Evolutionary conservation across 75 land plant species (phyloP).

Genomic region (Cupressus sempervirens): DNA sequence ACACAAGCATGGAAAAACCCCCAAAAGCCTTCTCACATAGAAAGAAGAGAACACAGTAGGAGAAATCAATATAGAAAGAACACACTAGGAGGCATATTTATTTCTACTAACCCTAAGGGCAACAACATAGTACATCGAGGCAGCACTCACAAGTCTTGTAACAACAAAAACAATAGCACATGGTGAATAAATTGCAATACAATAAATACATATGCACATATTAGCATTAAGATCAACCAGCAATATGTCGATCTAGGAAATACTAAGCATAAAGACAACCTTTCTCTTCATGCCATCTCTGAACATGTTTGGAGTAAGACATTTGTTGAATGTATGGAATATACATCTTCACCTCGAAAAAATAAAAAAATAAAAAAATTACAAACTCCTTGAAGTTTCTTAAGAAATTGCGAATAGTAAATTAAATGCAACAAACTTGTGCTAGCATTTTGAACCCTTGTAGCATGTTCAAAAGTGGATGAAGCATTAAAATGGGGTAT

Average conservation of each 20-base stretch:
- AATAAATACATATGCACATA: not conserved
- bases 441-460: too few species aligned
- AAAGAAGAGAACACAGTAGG: too few species aligned
- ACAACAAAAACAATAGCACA: conserved; percentile 19
- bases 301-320: conserved; percentile 30
- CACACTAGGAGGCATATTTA: too few species aligned
- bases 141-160: conserved; percentile 25
- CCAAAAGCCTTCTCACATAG: too few species aligned
- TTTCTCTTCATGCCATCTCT: conserved; percentile 33
- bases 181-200: conserved; percentile 3
- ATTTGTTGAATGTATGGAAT: conserved; percentile 26
- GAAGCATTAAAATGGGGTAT: too few species aligned
- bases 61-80: too few species aligned
- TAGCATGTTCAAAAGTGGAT: too few species aligned
- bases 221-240: not conserved
- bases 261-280: conserved; percentile 44
- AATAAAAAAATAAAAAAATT: too few species aligned
- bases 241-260: not conserved
- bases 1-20: too few species aligned
- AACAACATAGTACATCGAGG: conserved; percentile 15
- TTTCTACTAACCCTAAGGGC: conserved; percentile 1
- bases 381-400: too few species aligned
- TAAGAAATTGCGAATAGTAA: too few species aligned
- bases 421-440: too few species aligned
- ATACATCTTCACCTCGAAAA: conserved; percentile 15